These are phyloP conservation scores for Leptographium procerum DNA, from an alignment of 2,329 filamentous ascomycete genomes.

Conservation along the genomic window DNA sequence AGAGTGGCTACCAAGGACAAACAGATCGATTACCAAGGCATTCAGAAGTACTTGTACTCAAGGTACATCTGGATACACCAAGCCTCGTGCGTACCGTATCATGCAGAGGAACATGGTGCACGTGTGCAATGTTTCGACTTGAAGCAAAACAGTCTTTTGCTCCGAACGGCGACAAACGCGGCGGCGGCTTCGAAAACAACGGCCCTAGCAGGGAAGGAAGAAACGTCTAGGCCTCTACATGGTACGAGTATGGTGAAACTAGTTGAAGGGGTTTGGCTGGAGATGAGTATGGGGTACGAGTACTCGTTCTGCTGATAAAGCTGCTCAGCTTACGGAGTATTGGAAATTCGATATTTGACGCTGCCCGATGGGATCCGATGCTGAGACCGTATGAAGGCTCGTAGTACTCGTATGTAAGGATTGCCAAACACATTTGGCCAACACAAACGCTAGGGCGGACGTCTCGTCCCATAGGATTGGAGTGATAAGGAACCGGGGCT, in stretches of 20 bases:
- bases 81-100: neutral
- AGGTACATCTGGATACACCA: too few relatives aligned
- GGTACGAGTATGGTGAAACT: too few relatives aligned
- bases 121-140: neutral
- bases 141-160: neutral
- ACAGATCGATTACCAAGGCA: too few relatives aligned
- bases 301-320: neutral
- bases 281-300: neutral
- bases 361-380: neutral
- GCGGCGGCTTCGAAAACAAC: neutral
- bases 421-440: constrained; percentile 2
- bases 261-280: neutral
- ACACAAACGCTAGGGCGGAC: neutral
- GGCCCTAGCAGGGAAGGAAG: neutral
- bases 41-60: neutral
- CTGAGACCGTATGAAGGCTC: neutral
- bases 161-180: neutral
- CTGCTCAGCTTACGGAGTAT: neutral
- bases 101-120: neutral
- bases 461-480: neutral
- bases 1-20: neutral
- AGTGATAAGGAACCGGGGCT: neutral
- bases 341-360: neutral
- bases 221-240: too few relatives aligned
- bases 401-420: neutral